Base-by-base conservation (phyloP, 1,284 basidiomycete species). In the Sanghuangporus sanghuang region DNA sequence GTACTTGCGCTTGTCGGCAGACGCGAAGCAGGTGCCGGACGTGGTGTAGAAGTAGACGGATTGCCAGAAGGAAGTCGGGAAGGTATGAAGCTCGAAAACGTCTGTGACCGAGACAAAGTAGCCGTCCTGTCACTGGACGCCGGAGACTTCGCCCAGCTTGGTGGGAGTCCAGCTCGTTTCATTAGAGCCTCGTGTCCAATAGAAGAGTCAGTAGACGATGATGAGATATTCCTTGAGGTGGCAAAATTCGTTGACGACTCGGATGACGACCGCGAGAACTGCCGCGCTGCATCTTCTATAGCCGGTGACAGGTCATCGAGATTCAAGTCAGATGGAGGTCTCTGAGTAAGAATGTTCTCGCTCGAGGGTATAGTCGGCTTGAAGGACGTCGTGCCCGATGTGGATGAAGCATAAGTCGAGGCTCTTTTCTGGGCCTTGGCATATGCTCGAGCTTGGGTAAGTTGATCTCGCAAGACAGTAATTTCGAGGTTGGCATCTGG, bases 401-500 rank as follows among this genome's bases (percentile, higher is more conserved):
- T 64, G 14, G 70, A 64, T 21, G 70, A 69, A 32, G 67, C 67
- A 11, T 70, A 62, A 61, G 64, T 64, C 64, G 67, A 42, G 59
- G 68, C 52, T 71, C 62, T 56, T 12, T 65, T 59, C 8, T 66
- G 72, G 14, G 73, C 70, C 35, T 71, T 69, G 23, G 73, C 74
- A 38, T 61, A 58, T 12, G 50, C 49, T 40, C 75, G 73, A 65
- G 79, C 73, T 68, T 78, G 70, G 62, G 79, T 72, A 57, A 90
- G 69, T 68, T 93, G 92, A 68, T 94, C 90, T 72, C 86, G 89
- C 57, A 96, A 78, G 58, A 95, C 89, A 27, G 86, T 84, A 39
- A 93, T 84, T 74, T 98, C 95, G 66, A 90, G 89, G 68, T 88
- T 91, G 65, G 92, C 86, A 77, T 95, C 93, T 94, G 68, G 54